Conservation (phyloP, 1,284 basidiomycete genomes). For the Sphagnurus paluster region DNA sequence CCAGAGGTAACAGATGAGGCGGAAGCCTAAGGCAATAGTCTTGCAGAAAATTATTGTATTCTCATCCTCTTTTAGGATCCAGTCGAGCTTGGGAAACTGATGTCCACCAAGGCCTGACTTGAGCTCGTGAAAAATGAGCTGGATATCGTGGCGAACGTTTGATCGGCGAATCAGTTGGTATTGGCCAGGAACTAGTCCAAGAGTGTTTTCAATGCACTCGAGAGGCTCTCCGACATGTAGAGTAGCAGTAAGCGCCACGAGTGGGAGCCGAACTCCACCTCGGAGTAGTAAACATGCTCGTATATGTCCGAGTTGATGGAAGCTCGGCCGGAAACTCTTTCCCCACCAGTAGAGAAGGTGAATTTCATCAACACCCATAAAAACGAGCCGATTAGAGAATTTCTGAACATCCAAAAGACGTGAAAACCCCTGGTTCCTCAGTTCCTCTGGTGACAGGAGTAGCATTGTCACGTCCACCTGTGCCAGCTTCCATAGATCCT, state of each 20-base stretch:
- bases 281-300: constrained; percentile 16
- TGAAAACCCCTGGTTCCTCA: constrained; percentile 18
- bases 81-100: constrained; percentile 28
- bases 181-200: constrained; percentile 21
- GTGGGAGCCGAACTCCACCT: constrained; percentile 8
- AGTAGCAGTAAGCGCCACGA: constrained; percentile 29
- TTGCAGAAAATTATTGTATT: constrained; percentile 29
- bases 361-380: constrained; percentile 27
- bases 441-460: constrained; percentile 29
- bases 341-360: constrained; percentile 29
- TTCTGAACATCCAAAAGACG: constrained; percentile 19
- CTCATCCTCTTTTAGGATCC: constrained; percentile 20
- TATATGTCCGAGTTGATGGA: constrained; percentile 24
- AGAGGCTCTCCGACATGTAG: constrained; percentile 17
- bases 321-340: constrained; percentile 22
- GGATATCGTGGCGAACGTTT: constrained; percentile 27
- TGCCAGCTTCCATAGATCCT: constrained; percentile 23
- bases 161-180: constrained; percentile 24
- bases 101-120: constrained; percentile 16
- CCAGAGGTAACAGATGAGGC: constrained; percentile 24
- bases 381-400: constrained; percentile 21
- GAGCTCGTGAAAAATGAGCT: constrained; percentile 24
- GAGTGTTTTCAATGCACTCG: constrained; percentile 18
- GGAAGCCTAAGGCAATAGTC: constrained; percentile 24
- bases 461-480: constrained; percentile 18